Evolutionary conservation across 495 filamentous ascomycete genomes (phyloP), one percentile per base, ranked within the genome.

Genomic region (Lepidopterella palustris): DNA sequence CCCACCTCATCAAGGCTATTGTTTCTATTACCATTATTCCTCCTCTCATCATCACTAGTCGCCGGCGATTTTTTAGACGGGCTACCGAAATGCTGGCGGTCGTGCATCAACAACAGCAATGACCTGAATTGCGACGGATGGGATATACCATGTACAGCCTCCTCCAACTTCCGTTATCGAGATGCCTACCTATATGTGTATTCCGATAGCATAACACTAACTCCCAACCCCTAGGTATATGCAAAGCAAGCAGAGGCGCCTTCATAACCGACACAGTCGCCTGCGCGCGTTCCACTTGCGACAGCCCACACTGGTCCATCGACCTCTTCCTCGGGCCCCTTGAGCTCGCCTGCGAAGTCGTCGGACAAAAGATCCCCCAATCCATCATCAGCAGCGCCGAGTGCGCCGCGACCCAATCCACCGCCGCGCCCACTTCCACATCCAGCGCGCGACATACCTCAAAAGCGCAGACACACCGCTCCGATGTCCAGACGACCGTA

Each of bases 231-330:
- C 24, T 18, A 54, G 52, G 52, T 18, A 54, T 54, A 1, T 54
- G 52, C 25, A 40, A 54, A 54, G 52, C 52, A n/a, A 54, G 52
- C 32, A 18, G 35, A 20, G 28, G 28, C 52, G 11, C 52, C 24
- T 54, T 54, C 52, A 24, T 54, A 15, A 32, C 52, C 25, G 52
- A 54, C 27, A 32, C 32, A 0, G 52, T 54, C 28, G 18, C 52
- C 52, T 54, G 52, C 52, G 52, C 32, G 52, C 52, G 52, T 27
- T 32, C 32, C 10, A 32, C n/a, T 23, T 54, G 52, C 52, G 25
- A 35, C 15, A 31, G 25, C 2, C n/a, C n/a, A 3, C 8, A 54
- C 27, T 18, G 0, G 13, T 24, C 21, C 13, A 23, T 35, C 20
- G 5, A 40, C 4, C 52, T 54, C 27, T 32, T 54, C 32, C 32